Conservation (phyloP, 2,329 filamentous ascomycete genomes). For the Aspergillus intermedius region DNA sequence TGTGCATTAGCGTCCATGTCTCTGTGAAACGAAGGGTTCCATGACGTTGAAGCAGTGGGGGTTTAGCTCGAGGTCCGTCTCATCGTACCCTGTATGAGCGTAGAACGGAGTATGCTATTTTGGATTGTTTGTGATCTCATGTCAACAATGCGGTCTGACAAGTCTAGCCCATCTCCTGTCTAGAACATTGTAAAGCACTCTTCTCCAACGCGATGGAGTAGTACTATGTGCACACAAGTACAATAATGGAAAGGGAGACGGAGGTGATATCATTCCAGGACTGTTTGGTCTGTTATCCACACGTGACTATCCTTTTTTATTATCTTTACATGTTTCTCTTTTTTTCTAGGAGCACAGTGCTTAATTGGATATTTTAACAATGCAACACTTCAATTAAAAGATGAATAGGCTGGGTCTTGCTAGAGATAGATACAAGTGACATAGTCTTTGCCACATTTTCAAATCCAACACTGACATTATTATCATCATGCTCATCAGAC, state of each 20-base stretch:
- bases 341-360: not conserved
- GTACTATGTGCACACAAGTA: not conserved
- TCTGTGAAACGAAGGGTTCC: no score
- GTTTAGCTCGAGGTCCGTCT: no score
- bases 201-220: no score
- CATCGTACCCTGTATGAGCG: no score
- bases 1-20: no score
- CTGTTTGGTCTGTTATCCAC: not conserved
- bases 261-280: not conserved
- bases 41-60: no score
- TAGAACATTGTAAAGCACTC: no score
- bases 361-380: not conserved
- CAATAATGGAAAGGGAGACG: not conserved
- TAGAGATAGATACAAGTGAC: conserved; percentile 10
- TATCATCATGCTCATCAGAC: conserved; percentile 29
- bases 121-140: no score
- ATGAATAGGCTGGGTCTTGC: not conserved
- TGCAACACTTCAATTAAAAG: not conserved
- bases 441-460: conserved; percentile 15
- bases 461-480: conserved; percentile 24
- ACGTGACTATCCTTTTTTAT: not conserved
- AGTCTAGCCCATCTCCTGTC: no score
- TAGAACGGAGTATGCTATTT: no score
- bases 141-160: no score
- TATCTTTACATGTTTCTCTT: not conserved